Percentiles rank a stretch among this genome's conserved stretches.
phyloP scores from a whole-genome alignment of 495 filamentous ascomycete genomes.

The Alectoria sarmentosa region DNA sequence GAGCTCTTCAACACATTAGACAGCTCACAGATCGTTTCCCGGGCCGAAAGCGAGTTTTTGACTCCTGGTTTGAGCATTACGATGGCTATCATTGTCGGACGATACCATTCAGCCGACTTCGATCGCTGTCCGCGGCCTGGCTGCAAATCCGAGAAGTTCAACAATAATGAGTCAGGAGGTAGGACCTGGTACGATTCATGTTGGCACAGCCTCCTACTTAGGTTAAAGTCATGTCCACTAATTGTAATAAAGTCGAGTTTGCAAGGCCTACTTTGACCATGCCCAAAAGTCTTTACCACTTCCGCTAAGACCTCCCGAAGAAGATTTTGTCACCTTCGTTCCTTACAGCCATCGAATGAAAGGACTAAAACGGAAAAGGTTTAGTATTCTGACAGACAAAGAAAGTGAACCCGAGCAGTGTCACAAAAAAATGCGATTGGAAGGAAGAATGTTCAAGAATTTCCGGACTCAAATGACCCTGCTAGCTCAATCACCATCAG shows the following conservation, averaged over 20 bases:
- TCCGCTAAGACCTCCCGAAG: too few species aligned
- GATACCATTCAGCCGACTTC: not conserved
- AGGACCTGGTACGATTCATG: conserved; percentile 9
- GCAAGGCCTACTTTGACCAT: too few species aligned
- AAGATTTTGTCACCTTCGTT: too few species aligned
- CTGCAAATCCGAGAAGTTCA: not conserved
- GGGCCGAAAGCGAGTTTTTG: not conserved
- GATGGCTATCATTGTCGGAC: conserved; percentile 21
- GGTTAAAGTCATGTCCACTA: too few species aligned
- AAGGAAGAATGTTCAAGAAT: not conserved
- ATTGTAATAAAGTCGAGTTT: too few species aligned
- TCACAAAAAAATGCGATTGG: not conserved
- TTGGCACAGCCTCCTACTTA: too few species aligned
- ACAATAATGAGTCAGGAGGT: conserved; percentile 1
- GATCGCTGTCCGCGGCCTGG: conserved; percentile 9
- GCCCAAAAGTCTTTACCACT: too few species aligned
- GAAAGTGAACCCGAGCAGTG: not conserved
- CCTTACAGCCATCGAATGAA: too few species aligned
- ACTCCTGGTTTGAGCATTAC: conserved; percentile 21
- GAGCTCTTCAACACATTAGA: conserved; percentile 23
- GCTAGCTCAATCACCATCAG: not conserved
- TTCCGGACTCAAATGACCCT: not conserved
- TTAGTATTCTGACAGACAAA: not conserved
- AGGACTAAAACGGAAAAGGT: not conserved
- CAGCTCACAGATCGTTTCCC: conserved; percentile 12